Percentiles rank a stretch among this genome's conserved stretches.
phyloP scores from a whole-genome alignment of 768 basidiomycete genomes.

The Gymnopilus junonius region DNA sequence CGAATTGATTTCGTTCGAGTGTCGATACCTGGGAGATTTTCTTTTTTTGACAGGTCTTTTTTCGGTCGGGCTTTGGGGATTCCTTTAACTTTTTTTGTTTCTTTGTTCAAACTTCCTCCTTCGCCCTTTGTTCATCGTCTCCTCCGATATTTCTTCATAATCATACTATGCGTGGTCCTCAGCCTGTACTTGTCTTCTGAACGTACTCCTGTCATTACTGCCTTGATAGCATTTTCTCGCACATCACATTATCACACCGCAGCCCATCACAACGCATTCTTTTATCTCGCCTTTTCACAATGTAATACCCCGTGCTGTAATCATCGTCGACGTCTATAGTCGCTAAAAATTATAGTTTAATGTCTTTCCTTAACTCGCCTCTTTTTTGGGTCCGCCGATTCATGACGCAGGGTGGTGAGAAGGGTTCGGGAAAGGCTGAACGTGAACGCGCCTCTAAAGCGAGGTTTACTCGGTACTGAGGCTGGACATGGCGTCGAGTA shows the following conservation, averaged over 20 bases:
- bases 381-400: too few species aligned
- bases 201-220: too few species aligned
- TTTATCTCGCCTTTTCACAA: neutral
- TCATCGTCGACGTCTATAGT: neutral
- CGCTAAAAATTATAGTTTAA: constrained; percentile 1
- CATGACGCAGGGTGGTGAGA: neutral
- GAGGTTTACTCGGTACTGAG: neutral
- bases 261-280: neutral
- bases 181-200: too few species aligned
- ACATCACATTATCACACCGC: neutral
- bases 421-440: neutral
- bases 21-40: too few species aligned
- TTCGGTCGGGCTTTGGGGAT: neutral
- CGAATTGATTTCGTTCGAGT: too few species aligned
- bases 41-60: too few species aligned
- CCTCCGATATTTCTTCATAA: too few species aligned
- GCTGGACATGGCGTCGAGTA: too few species aligned
- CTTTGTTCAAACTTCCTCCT: neutral
- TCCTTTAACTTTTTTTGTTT: neutral
- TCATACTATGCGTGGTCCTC: too few species aligned
- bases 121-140: neutral
- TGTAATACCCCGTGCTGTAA: neutral
- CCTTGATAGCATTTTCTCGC: neutral
- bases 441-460: neutral
- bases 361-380: neutral